Conservation (phyloP, 495 filamentous ascomycete species). For the Xylaria acuta region DNA sequence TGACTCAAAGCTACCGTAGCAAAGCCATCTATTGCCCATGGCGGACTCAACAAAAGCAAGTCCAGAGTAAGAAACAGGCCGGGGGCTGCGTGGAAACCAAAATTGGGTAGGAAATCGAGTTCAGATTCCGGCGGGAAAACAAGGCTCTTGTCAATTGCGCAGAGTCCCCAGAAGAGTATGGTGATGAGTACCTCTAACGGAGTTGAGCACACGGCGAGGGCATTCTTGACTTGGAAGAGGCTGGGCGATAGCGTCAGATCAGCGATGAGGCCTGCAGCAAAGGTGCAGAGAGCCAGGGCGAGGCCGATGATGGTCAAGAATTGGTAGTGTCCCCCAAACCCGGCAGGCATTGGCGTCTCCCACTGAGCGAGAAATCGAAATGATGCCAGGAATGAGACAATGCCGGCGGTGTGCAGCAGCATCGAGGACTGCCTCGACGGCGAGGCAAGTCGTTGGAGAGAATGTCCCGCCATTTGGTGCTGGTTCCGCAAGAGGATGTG, state of each 20-base stretch:
- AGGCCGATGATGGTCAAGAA: constrained; percentile 87
- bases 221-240: constrained; percentile 78
- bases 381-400: constrained; percentile 70
- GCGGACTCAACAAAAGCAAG: constrained; percentile 77
- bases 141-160: constrained; percentile 65
- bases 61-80: constrained; percentile 74
- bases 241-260: constrained; percentile 70
- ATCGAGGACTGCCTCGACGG: constrained; percentile 75
- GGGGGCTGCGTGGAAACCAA: constrained; percentile 82
- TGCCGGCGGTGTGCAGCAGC: constrained; percentile 71
- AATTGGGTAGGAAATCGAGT: constrained; percentile 61
- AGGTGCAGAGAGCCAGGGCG: constrained; percentile 70
- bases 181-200: constrained; percentile 84
- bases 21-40: constrained; percentile 72
- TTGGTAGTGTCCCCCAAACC: constrained; percentile 85
- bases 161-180: constrained; percentile 84
- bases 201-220: constrained; percentile 71
- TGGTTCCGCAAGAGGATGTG: neutral
- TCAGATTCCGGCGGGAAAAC: constrained; percentile 55
- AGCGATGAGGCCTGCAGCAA: constrained; percentile 71
- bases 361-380: constrained; percentile 63
- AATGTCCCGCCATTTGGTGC: constrained; percentile 57
- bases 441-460: constrained; percentile 72
- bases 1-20: constrained; percentile 68
- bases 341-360: constrained; percentile 61